Conservation (phyloP, 176 grass and related monocot genomes). For the Paspalum notatum region DNA sequence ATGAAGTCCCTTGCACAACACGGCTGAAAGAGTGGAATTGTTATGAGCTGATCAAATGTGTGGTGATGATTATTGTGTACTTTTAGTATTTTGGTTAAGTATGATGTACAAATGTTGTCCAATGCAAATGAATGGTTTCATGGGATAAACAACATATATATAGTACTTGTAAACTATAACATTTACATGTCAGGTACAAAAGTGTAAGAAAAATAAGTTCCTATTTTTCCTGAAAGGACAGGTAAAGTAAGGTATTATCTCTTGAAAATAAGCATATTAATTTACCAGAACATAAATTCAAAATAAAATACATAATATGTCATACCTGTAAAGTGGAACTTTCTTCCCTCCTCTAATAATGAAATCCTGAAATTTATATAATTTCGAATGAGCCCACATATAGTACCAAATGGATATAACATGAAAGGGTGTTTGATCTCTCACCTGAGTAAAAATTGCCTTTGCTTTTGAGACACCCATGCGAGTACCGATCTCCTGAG, state of each 20-base stretch:
- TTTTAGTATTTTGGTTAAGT: neutral
- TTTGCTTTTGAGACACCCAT: slow-evolving; percentile 75
- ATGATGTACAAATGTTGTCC: neutral
- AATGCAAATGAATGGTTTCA: neutral
- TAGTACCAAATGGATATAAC: neutral
- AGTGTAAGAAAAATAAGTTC: neutral
- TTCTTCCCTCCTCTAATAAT: slow-evolving; percentile 85
- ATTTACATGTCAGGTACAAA: neutral
- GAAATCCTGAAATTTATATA: slow-evolving; percentile 73
- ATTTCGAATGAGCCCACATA: slow-evolving; percentile 12
- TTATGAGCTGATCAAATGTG: slow-evolving; percentile 9
- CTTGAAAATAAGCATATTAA: slow-evolving; percentile 22
- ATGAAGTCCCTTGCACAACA: slow-evolving; percentile 69
- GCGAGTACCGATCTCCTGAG: slow-evolving; percentile 74
- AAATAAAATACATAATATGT: slow-evolving; percentile 18
- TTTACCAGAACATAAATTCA: neutral
- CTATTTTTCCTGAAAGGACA: neutral
- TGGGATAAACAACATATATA: neutral
- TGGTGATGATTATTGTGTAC: neutral
- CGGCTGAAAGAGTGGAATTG: slow-evolving; percentile 54
- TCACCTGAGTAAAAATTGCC: slow-evolving; percentile 93
- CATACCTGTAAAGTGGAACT: slow-evolving; percentile 91
- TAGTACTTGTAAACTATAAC: neutral
- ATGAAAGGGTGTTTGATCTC: neutral
- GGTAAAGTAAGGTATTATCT: neutral